Evolutionary conservation across 139 green algal species (phyloP).

Genomic region (Trebouxia sp.): DNA sequence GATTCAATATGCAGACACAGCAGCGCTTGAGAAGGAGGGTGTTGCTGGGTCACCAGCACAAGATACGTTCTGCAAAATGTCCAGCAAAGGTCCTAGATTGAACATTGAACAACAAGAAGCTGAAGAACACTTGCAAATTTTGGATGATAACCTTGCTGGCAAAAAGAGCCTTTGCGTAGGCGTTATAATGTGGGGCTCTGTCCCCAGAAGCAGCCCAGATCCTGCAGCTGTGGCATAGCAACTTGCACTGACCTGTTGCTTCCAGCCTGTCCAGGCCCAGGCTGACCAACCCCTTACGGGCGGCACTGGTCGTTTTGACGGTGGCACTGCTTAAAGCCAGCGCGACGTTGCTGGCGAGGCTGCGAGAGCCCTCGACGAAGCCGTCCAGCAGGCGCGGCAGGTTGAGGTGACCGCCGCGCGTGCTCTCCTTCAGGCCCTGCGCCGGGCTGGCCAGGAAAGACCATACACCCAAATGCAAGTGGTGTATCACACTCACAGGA

Average conservation of each 20-base stretch:
- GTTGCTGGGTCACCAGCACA: too few relatives aligned
- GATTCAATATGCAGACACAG: too few relatives aligned
- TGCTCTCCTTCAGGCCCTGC: conserved; percentile 46
- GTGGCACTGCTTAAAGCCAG: conserved; percentile 57
- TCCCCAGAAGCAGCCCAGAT: too few relatives aligned
- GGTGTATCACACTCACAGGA: conserved; percentile 53
- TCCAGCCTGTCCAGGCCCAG: conserved; percentile 45
- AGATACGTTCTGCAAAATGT: too few relatives aligned
- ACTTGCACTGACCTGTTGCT: background rate
- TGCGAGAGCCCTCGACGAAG: conserved; percentile 37
- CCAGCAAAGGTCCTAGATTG: too few relatives aligned
- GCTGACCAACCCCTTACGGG: conserved; percentile 29
- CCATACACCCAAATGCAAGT: conserved; percentile 57
- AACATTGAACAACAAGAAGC: too few relatives aligned
- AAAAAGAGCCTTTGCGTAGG: too few relatives aligned
- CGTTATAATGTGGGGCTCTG: too few relatives aligned
- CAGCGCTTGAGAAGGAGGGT: too few relatives aligned
- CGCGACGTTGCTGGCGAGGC: conserved; percentile 46
- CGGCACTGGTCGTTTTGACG: conserved; percentile 37
- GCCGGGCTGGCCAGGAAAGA: conserved; percentile 50
- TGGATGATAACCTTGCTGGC: too few relatives aligned
- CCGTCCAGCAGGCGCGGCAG: conserved; percentile 17
- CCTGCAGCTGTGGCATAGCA: too few relatives aligned
- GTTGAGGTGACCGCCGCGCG: conserved; percentile 28
- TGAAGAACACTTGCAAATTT: too few relatives aligned